Conservation (phyloP, 2,329 filamentous ascomycete genomes). For the Alternaria atra region DNA sequence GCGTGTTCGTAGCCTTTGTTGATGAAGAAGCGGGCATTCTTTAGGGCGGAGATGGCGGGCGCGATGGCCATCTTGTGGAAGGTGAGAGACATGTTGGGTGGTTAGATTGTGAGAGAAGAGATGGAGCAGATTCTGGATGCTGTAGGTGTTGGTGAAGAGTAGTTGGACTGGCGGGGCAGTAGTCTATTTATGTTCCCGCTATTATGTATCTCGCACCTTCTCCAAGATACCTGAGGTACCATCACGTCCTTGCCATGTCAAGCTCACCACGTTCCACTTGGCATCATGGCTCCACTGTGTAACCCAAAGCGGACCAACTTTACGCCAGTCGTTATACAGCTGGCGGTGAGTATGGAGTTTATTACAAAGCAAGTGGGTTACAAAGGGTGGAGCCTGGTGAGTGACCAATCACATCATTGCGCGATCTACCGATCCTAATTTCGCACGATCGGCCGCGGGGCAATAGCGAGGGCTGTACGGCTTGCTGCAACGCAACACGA, state of each 20-base stretch:
- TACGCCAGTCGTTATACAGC: not conserved
- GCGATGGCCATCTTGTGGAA: conserved; percentile 53
- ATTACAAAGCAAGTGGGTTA: conserved; percentile 6
- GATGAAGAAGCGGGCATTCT: conserved; percentile 55
- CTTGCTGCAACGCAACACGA: not conserved
- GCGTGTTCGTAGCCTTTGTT: conserved; percentile 55
- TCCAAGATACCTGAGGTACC: not conserved
- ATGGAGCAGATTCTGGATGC: not conserved
- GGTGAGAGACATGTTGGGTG: conserved; percentile 30
- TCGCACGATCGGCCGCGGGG: not conserved
- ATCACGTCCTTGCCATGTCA: not conserved
- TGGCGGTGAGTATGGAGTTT: not conserved
- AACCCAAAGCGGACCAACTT: not conserved
- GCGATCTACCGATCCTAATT: not conserved
- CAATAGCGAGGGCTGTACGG: not conserved
- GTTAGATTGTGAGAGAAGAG: not conserved
- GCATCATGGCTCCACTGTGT: not conserved
- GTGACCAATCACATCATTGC: not conserved
- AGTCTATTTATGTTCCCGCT: conserved; percentile 2
- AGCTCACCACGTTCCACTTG: conserved; percentile 2
- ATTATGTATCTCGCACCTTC: not conserved
- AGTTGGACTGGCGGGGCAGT: not conserved
- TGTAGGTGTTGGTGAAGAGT: not conserved
- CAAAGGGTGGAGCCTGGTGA: not conserved
- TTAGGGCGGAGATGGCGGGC: conserved; percentile 55